phyloP scores from a whole-genome alignment of 306 rosid species.

The Trifolium fragiferum region DNA sequence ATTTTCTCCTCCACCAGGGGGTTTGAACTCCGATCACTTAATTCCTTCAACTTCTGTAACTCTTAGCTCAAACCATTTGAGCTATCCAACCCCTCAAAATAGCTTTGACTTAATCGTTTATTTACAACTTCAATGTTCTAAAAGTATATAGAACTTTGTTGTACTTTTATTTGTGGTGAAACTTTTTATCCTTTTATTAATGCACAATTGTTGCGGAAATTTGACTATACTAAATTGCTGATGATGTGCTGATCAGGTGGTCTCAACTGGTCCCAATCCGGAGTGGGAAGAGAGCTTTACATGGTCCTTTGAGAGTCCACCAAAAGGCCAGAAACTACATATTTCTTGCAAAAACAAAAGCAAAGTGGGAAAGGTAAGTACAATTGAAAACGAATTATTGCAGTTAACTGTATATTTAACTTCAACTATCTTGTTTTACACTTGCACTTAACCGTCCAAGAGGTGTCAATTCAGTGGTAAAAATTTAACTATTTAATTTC shows the following conservation, averaged over 20 bases:
- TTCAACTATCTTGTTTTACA: constrained; percentile 17
- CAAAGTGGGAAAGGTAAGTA: constrained; percentile 95
- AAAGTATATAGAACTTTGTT: no score
- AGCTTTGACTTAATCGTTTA: no score
- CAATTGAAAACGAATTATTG: constrained; percentile 4
- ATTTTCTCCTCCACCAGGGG: no score
- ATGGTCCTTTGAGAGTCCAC: constrained; percentile 99
- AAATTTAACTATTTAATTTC: no score
- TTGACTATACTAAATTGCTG: constrained; percentile 26
- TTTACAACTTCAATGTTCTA: no score
- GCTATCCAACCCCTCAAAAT: not conserved
- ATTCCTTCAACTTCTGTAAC: no score
- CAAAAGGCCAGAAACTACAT: constrained; percentile 96
- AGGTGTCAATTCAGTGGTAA: no score
- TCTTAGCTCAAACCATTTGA: no score
- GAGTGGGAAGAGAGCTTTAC: constrained; percentile 97
- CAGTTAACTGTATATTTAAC: not conserved
- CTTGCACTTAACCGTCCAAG: constrained; percentile 3
- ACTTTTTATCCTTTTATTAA: not conserved
- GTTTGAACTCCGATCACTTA: no score
- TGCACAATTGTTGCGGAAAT: not conserved
- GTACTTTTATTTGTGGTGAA: not conserved
- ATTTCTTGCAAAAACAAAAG: constrained; percentile 99
- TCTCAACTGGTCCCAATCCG: constrained; percentile 93
- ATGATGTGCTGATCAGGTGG: constrained; percentile 63